phyloP scores from a whole-genome alignment of 805 yeast species.

The Debaryomyces maramus region DNA sequence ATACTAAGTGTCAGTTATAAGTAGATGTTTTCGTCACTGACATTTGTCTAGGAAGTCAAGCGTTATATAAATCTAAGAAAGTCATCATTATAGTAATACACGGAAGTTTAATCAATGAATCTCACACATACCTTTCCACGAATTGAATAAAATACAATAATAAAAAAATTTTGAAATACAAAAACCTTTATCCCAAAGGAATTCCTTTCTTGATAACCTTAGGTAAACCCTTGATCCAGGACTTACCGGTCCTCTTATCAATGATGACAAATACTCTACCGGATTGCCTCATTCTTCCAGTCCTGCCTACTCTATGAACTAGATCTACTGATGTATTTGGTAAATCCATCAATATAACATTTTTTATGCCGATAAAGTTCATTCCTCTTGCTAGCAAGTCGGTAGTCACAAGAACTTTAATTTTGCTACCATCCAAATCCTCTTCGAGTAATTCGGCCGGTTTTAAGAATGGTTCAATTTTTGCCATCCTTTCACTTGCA shows the following conservation, averaged over 20 bases:
- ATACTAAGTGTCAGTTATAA: neutral
- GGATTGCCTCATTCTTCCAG: slow-evolving; percentile 86
- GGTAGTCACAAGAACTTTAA: slow-evolving; percentile 80
- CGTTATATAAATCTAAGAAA: slow-evolving; percentile 3
- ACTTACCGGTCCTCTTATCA: slow-evolving; percentile 62
- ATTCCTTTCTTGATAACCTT: slow-evolving; percentile 57
- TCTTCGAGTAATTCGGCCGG: slow-evolving; percentile 52
- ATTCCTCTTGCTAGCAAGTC: slow-evolving; percentile 90
- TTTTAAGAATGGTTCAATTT: slow-evolving; percentile 61
- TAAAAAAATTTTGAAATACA: no score
- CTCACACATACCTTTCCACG: neutral
- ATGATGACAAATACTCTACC: slow-evolving; percentile 86
- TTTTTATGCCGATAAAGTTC: slow-evolving; percentile 78
- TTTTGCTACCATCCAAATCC: slow-evolving; percentile 24
- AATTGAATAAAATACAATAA: slow-evolving; percentile 1
- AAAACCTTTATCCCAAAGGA: slow-evolving; percentile 28
- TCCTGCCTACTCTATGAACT: slow-evolving; percentile 90
- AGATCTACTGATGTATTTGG: slow-evolving; percentile 85
- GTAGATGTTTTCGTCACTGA: slow-evolving; percentile 3
- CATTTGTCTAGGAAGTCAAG: slow-evolving; percentile 6
- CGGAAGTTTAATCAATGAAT: neutral
- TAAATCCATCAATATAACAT: slow-evolving; percentile 79
- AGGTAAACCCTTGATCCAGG: slow-evolving; percentile 83
- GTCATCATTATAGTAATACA: slow-evolving; percentile 1
- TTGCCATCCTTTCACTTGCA: slow-evolving; percentile 56